A percentile compares a stretch with the other conserved stretches of the same genome.
Evolutionary conservation across 306 rosid genomes (phyloP).

Genomic region (Luffa acutangula): DNA sequence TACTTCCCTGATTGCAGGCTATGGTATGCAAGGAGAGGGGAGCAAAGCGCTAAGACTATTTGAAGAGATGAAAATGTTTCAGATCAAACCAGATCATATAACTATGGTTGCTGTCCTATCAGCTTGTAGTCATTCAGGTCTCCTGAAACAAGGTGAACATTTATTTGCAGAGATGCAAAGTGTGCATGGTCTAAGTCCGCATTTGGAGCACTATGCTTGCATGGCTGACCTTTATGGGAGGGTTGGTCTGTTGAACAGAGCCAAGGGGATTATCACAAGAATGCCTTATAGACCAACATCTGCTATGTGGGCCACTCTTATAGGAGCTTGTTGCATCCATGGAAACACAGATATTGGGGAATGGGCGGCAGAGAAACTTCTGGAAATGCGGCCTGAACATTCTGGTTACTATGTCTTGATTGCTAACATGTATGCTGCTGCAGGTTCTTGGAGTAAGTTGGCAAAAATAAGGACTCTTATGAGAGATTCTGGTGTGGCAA

Average conservation of each 20-base stretch:
- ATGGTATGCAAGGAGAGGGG: constrained; percentile 79
- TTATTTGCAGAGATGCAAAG: constrained; percentile 48
- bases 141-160: constrained; percentile 40
- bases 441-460: constrained; percentile 63
- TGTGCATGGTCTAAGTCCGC: constrained; percentile 40
- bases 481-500: constrained; percentile 70
- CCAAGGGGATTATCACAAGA: constrained; percentile 42
- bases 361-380: constrained; percentile 81
- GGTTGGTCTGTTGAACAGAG: constrained; percentile 66
- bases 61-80: constrained; percentile 50
- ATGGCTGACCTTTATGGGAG: constrained; percentile 85
- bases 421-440: constrained; percentile 85
- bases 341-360: constrained; percentile 54
- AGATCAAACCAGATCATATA: constrained; percentile 67
- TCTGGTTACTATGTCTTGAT: constrained; percentile 80
- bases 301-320: constrained; percentile 84
- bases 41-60: constrained; percentile 46
- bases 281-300: constrained; percentile 84
- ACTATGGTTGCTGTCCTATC: constrained; percentile 72
- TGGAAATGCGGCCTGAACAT: constrained; percentile 58
- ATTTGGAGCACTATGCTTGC: constrained; percentile 67
- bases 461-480: constrained; percentile 66
- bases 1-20: constrained; percentile 79
- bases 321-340: constrained; percentile 71
- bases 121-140: constrained; percentile 88